phyloP scores from a whole-genome alignment of 352 stramenopile species.

The Globisporangium megalacanthum region DNA sequence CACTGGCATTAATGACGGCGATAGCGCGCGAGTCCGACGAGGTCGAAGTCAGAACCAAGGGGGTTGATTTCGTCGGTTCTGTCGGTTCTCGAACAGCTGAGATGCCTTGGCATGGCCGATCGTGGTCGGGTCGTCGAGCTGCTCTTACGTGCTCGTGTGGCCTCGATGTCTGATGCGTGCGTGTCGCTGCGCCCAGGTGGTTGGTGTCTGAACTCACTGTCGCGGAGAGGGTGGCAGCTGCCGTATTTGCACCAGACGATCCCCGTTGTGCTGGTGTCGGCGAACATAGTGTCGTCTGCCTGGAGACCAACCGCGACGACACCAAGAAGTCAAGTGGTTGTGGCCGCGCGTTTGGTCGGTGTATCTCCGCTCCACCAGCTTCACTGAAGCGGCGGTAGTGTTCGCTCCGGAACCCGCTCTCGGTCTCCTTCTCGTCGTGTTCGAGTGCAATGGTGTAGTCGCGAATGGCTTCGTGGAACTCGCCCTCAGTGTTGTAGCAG shows the following conservation, averaged over 20 bases:
- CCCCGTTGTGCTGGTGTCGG: not conserved
- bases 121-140: too few relatives aligned
- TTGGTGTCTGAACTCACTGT: too few relatives aligned
- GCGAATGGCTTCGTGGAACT: slow-evolving; percentile 68
- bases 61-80: too few relatives aligned
- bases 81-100: too few relatives aligned
- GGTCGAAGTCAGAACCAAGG: not conserved
- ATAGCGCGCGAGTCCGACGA: not conserved
- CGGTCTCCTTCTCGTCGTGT: slow-evolving; percentile 52
- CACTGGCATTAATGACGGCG: not conserved
- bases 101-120: too few relatives aligned
- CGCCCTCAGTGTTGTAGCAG: slow-evolving; percentile 66
- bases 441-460: slow-evolving; percentile 70
- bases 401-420: slow-evolving; percentile 19
- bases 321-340: not conserved
- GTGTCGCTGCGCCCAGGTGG: too few relatives aligned
- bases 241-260: too few relatives aligned
- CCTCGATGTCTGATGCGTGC: too few relatives aligned
- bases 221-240: too few relatives aligned
- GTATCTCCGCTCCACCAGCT: not conserved
- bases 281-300: too few relatives aligned
- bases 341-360: not conserved
- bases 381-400: slow-evolving; percentile 18
- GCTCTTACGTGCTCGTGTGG: too few relatives aligned
- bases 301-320: too few relatives aligned